Base-by-base conservation (phyloP, 1,284 basidiomycete genomes). In the Omphalotus olearius region DNA sequence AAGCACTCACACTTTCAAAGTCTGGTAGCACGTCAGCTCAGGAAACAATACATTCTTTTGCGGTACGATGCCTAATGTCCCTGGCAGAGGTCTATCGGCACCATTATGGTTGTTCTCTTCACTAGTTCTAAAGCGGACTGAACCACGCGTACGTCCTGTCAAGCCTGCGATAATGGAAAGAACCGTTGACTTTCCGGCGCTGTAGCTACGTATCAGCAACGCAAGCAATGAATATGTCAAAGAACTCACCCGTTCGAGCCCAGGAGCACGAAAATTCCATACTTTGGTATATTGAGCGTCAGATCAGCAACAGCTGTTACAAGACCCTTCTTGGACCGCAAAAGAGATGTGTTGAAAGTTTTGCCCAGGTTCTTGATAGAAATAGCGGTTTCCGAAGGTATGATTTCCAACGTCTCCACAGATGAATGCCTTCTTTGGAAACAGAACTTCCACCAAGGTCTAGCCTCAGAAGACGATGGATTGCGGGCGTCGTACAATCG, bases 31-130 rank as follows among this genome's bases (percentile, higher is more conserved):
- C 1, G 83, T 79, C 20, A 92, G 70, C 55, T 91, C 87, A 1
- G 87, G 80, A 66, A 89, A 90, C 1, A 92, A 72, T 2, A 92
- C 88, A 58, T 91, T 90, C 69, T 88, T 89, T 67, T 92, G 89
- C 0, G 86, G 86, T 0, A 91, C 89, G 50, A 91, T 82, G 6
- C 89, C 88, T 14, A 91, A 66, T 0, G 75, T 77, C 2, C 86
- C 85, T 0, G 78, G 77, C 1, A 80, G 72, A 1, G 82, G 82
- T 4, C 66, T 70, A 16, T 70, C 50, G 4, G 47, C 49, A 16
- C 42, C 37, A 7, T n/a, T n/a, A 9, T 36, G 60, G 18, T 64
- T 61, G 14, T 37, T 45, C 6, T 16, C 23, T 28, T 30, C 26
- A 0, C 78, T 77, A 30, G 80, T 83, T 56, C 80, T 82, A 60